Evolutionary conservation across 2,329 filamentous ascomycete genomes (phyloP).

Genomic region (Hypoxylon sp.): DNA sequence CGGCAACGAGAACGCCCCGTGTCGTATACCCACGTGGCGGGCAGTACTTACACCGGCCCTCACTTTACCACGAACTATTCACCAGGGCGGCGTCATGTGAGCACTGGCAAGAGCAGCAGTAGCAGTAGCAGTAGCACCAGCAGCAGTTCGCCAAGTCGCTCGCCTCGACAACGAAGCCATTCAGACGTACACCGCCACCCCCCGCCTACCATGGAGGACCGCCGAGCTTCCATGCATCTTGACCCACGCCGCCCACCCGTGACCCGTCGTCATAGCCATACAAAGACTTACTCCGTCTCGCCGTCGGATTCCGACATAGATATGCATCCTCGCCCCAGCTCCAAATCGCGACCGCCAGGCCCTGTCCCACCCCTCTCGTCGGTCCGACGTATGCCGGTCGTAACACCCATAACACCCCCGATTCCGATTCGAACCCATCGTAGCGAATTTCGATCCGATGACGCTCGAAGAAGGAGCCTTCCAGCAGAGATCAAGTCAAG

Average conservation of each 20-base stretch:
- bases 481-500: conserved; percentile 48
- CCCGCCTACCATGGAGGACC: conserved; percentile 45
- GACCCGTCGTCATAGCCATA: conserved; percentile 46
- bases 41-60: conserved; percentile 43
- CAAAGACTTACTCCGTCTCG: conserved; percentile 42
- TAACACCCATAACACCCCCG: conserved; percentile 33
- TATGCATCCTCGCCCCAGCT: conserved; percentile 31
- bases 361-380: conserved; percentile 40
- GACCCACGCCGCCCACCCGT: conserved; percentile 42
- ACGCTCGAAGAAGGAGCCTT: conserved; percentile 45
- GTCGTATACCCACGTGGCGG: conserved; percentile 46
- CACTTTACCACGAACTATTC: conserved; percentile 41
- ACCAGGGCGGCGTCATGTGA: conserved; percentile 44
- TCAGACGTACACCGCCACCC: conserved; percentile 59
- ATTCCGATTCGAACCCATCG: conserved; percentile 41
- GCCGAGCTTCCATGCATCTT: conserved; percentile 33
- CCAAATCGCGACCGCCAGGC: conserved; percentile 38
- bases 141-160: conserved; percentile 56
- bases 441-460: conserved; percentile 45
- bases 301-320: conserved; percentile 46
- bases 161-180: conserved; percentile 62
- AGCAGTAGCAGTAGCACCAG: conserved; percentile 49
- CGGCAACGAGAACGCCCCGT: conserved; percentile 54
- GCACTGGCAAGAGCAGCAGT: conserved; percentile 50
- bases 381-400: conserved; percentile 43